Evolutionary conservation across 176 grass and related monocot species (phyloP).

Genomic region (Cymbopogon citratus): DNA sequence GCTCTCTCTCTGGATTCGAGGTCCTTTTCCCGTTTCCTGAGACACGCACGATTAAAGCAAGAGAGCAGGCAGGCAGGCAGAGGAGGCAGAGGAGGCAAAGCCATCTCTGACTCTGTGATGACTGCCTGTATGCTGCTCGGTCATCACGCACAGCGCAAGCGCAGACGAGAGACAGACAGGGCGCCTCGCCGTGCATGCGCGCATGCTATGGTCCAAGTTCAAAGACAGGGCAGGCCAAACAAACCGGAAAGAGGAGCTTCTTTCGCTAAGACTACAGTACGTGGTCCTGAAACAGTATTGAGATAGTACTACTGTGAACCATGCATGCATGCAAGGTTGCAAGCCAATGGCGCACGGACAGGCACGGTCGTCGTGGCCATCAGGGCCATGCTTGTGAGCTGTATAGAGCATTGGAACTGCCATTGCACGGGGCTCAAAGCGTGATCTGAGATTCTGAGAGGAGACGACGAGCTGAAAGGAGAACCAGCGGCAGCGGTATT

Average conservation of each 20-base stretch:
- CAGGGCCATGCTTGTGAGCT: neutral
- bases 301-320: neutral
- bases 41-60: slow-evolving; percentile 23
- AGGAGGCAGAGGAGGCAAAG: neutral
- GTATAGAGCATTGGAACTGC: neutral
- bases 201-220: neutral
- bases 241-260: slow-evolving; percentile 10
- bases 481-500: neutral
- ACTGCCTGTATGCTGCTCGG: neutral
- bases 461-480: neutral
- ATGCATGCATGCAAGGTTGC: no score
- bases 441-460: neutral
- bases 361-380: neutral
- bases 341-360: neutral
- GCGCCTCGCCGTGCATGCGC: neutral
- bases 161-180: neutral
- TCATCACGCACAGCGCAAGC: neutral
- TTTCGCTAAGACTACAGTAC: neutral
- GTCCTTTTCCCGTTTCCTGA: slow-evolving; percentile 25
- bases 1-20: slow-evolving; percentile 14
- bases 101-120: neutral
- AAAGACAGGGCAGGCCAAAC: neutral
- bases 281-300: neutral
- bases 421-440: neutral
- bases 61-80: neutral